These are phyloP conservation scores for Daldinia vernicosa DNA, from an alignment of 495 filamentous ascomycete genomes.

Conservation along the genomic window DNA sequence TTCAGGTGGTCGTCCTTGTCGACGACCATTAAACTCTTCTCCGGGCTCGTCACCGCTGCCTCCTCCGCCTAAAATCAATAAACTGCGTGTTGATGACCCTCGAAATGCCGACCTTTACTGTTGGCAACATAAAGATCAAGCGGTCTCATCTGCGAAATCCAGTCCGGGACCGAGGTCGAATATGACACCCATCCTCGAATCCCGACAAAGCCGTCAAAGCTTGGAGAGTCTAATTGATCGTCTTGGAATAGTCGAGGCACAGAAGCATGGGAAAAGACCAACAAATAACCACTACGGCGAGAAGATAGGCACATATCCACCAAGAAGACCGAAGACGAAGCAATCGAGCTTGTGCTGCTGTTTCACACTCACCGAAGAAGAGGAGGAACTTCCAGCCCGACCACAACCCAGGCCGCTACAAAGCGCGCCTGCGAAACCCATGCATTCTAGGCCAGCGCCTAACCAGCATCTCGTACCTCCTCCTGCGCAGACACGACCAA, in stretches of 20 bases:
- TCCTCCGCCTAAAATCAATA: conserved; percentile 49
- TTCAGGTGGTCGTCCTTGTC: conserved; percentile 76
- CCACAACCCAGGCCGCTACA: conserved; percentile 55
- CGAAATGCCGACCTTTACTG: conserved; percentile 69
- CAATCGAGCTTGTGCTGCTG: conserved; percentile 55
- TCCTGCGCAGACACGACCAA: conserved; percentile 46
- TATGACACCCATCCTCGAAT: conserved; percentile 55
- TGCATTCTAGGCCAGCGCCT: conserved; percentile 42
- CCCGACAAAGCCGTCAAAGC: conserved; percentile 77
- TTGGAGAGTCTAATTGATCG: conserved; percentile 84
- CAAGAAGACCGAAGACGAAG: conserved; percentile 47
- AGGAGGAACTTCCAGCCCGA: conserved; percentile 47
- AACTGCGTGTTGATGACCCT: conserved; percentile 60
- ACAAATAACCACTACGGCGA: conserved; percentile 30
- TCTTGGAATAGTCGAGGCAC: conserved; percentile 71
- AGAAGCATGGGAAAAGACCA: conserved; percentile 46
- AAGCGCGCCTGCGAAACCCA: conserved; percentile 44
- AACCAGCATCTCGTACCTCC: conserved; percentile 43
- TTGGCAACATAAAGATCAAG: conserved; percentile 95
- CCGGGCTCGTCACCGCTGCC: conserved; percentile 44
- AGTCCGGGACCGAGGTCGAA: conserved; percentile 51
- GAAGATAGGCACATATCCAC: conserved; percentile 35
- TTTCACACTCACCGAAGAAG: conserved; percentile 53
- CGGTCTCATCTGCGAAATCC: conserved; percentile 55
- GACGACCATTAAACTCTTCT: conserved; percentile 66